Evolutionary conservation across 129 eudicot species (phyloP).

Genomic region (Kitagawia praeruptora): DNA sequence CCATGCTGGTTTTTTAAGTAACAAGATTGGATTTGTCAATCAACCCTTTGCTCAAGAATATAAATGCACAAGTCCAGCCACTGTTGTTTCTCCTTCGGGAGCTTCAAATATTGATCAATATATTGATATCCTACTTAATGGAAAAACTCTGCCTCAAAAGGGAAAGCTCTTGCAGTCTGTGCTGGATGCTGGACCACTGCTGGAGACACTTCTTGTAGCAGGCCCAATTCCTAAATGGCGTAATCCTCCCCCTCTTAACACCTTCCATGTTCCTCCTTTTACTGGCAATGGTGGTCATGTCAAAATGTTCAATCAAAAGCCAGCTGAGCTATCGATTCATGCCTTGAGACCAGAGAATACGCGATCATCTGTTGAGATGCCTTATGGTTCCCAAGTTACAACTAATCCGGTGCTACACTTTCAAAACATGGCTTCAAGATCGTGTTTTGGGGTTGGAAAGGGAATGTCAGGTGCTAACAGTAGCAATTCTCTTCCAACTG

Average conservation of each 20-base stretch:
- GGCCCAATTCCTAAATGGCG: constrained; percentile 50
- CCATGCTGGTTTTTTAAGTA: constrained; percentile 7
- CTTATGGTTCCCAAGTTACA: too few relatives aligned
- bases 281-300: constrained; percentile 18
- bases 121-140: constrained; percentile 42
- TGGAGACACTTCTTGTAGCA: constrained; percentile 40
- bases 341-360: constrained; percentile 13
- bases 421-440: too few relatives aligned
- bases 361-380: background rate
- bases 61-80: background rate
- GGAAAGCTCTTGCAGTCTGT: constrained; percentile 54
- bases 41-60: constrained; percentile 25
- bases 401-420: too few relatives aligned
- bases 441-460: constrained; percentile 7
- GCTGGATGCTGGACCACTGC: constrained; percentile 46
- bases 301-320: constrained; percentile 11
- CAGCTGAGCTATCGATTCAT: background rate
- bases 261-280: constrained; percentile 31
- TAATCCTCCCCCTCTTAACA: constrained; percentile 37
- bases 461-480: constrained; percentile 15
- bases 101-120: constrained; percentile 25
- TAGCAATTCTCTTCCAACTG: constrained; percentile 19
- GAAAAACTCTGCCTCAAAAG: constrained; percentile 46
- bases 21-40: constrained; percentile 3
- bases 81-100: constrained; percentile 5